Percentiles rank a stretch among this genome's conserved stretches.
Evolutionary conservation across 768 basidiomycete genomes (phyloP).

Genomic region (Russula sp.): DNA sequence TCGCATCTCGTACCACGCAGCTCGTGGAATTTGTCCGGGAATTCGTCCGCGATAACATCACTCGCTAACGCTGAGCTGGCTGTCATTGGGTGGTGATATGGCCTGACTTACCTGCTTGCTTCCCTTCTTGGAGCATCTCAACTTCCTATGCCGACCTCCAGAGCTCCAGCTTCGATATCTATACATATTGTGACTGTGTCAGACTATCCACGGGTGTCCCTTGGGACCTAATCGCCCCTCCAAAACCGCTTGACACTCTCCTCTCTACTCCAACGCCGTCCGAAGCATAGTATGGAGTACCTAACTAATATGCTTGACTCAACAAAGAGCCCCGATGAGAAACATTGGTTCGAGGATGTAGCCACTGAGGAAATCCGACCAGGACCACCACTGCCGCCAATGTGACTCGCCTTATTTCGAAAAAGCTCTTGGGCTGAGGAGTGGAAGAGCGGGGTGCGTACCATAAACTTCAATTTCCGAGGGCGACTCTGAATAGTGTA

Average conservation of each 20-base stretch:
- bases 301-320: background rate
- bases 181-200: background rate
- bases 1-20: too few relatives aligned
- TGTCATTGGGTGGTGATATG: background rate
- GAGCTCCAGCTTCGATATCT: background rate
- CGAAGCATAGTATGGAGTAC: background rate
- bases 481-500: too few relatives aligned
- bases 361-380: background rate
- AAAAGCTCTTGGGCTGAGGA: constrained; percentile 7
- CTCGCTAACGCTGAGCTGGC: too few relatives aligned
- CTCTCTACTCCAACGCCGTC: background rate
- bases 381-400: too few relatives aligned
- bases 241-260: background rate
- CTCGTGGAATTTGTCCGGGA: too few relatives aligned
- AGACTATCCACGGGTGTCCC: background rate
- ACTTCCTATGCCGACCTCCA: background rate
- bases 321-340: background rate
- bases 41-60: too few relatives aligned
- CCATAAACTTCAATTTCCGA: background rate
- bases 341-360: background rate
- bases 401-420: too few relatives aligned
- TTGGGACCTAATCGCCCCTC: background rate
- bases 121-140: background rate
- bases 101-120: background rate
- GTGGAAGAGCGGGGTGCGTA: constrained; percentile 38